Percentiles rank a stretch among this genome's conserved stretches.
Evolutionary conservation across 768 basidiomycete species (phyloP).

Genomic region (Asterophora lycoperdoides): DNA sequence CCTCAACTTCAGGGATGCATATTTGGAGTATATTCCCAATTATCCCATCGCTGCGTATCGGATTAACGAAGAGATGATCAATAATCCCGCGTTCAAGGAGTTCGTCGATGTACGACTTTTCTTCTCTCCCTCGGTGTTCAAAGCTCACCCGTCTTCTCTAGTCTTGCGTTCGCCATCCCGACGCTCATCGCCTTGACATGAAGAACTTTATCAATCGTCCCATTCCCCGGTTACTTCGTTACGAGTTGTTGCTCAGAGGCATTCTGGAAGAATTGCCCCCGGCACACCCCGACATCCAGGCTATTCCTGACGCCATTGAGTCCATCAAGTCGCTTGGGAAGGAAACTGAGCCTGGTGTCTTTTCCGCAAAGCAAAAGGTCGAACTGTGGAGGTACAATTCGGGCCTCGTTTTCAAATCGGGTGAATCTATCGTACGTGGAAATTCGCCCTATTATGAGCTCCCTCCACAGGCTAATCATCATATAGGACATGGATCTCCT

Average conservation of each 20-base stretch:
- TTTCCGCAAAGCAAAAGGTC: conserved; percentile 82
- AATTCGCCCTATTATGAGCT: not conserved
- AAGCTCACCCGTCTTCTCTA: conserved; percentile 23
- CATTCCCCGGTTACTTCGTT: conserved; percentile 85
- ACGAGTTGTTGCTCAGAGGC: conserved; percentile 77
- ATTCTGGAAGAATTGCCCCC: conserved; percentile 73
- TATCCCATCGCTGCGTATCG: conserved; percentile 88
- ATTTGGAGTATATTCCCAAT: conserved; percentile 91
- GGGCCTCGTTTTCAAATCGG: conserved; percentile 73
- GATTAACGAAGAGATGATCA: conserved; percentile 84
- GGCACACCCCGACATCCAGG: conserved; percentile 75
- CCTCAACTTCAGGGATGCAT: conserved; percentile 87
- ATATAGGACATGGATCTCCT: conserved; percentile 82
- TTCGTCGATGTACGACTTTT: conserved; percentile 68
- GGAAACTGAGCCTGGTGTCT: conserved; percentile 83
- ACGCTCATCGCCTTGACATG: conserved; percentile 83
- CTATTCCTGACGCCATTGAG: conserved; percentile 83
- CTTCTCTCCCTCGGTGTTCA: not conserved
- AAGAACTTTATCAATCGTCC: conserved; percentile 91
- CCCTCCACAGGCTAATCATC: not conserved
- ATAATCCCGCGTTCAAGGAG: conserved; percentile 71
- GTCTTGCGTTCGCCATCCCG: conserved; percentile 58
- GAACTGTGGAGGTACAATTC: conserved; percentile 85
- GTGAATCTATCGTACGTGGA: conserved; percentile 56
- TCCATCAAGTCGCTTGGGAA: conserved; percentile 84